Evolutionary conservation across 164 flowering plant genomes (phyloP).

Genomic region (Stephania yunnanensis): DNA sequence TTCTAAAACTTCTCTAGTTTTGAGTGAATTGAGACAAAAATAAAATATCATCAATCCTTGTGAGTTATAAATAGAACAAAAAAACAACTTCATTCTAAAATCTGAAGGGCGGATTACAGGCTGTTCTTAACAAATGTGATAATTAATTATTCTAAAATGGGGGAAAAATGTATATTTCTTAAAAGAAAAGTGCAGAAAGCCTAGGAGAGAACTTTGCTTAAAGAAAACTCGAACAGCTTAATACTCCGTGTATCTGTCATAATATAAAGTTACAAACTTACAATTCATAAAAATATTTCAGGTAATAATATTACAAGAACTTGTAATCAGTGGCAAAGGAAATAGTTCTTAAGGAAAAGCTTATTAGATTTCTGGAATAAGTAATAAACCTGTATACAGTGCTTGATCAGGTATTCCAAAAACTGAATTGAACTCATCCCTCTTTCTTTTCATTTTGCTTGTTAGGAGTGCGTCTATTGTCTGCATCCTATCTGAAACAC

Average conservation of each 20-base stretch:
- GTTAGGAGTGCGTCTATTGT: slow-evolving; percentile 88
- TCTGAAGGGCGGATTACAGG: not conserved
- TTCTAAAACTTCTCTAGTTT: no score
- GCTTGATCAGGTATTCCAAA: slow-evolving; percentile 24
- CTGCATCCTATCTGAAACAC: slow-evolving; percentile 87
- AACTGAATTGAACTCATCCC: slow-evolving; percentile 33
- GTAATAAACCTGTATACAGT: slow-evolving; percentile 36
- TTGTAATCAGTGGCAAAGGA: not conserved
- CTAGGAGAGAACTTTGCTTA: not conserved
- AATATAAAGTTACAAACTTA: no score
- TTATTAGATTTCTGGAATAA: slow-evolving; percentile 2
- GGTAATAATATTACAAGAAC: no score
- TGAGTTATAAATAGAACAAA: not conserved
- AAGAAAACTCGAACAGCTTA: not conserved
- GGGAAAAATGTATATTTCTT: not conserved
- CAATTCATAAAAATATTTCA: not conserved
- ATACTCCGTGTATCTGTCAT: no score
- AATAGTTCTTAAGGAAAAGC: not conserved
- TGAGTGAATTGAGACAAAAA: not conserved
- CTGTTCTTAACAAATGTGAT: not conserved
- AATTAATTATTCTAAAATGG: not conserved
- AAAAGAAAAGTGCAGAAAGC: not conserved
- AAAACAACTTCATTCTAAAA: not conserved
- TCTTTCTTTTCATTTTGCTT: slow-evolving; percentile 68
- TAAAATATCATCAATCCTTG: not conserved